Evolutionary conservation across 108 stramenopile species (phyloP).

Genomic region (Nitzschia putrida): DNA sequence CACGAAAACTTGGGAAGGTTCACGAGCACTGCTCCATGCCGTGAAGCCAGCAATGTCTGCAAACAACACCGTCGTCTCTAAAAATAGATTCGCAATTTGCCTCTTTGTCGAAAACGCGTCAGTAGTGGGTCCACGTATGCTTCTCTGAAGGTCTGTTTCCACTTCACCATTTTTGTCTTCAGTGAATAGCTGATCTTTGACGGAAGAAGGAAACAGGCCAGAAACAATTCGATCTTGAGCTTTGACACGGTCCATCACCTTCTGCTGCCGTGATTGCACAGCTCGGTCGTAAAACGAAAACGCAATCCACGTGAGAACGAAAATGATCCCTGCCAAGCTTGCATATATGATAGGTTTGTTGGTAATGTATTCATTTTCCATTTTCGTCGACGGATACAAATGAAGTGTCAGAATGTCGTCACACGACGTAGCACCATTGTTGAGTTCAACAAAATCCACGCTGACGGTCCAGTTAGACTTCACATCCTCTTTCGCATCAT

Average conservation of each 20-base stretch:
- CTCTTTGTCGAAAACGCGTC: background rate
- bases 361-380: slow-evolving; percentile 2
- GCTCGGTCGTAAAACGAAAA: slow-evolving; percentile 18
- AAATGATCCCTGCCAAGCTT: background rate
- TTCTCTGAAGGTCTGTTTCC: too few species aligned
- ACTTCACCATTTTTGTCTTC: background rate
- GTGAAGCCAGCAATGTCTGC: slow-evolving; percentile 11
- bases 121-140: too few species aligned
- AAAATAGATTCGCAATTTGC: background rate
- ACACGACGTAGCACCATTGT: too few species aligned
- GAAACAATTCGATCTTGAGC: slow-evolving; percentile 50
- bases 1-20: slow-evolving; percentile 1
- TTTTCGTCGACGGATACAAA: slow-evolving; percentile 16
- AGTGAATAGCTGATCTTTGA: slow-evolving; percentile 59
- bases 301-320: background rate
- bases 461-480: too few species aligned
- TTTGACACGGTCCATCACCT: slow-evolving; percentile 25
- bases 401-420: background rate
- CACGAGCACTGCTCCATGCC: background rate
- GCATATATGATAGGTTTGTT: slow-evolving; percentile 1
- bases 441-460: too few species aligned
- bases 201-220: slow-evolving; percentile 51
- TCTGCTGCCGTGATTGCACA: slow-evolving; percentile 12
- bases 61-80: background rate
- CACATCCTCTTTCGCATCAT: too few species aligned